Evolutionary conservation across 305 asterid species (phyloP), one percentile per base, ranked within the genome.

Genomic region (Fraxinus latifolia): DNA sequence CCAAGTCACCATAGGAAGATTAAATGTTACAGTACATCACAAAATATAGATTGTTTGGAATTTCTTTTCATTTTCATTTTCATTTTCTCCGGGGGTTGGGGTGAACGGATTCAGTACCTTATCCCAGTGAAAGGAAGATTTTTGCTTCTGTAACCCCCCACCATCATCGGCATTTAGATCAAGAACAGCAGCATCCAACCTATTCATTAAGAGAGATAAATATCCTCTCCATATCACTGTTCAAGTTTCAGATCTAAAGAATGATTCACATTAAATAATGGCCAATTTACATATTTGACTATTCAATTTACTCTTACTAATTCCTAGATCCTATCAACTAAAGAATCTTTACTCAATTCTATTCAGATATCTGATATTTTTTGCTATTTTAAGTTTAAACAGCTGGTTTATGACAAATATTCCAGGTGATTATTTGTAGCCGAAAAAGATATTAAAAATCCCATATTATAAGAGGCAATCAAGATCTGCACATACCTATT

Each of bases 161-260:
- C 82, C 83, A 85, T 91, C 91, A 90, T 95, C 99, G 79, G 97
- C 98, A 86, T 89, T 93, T 81, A 95, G 87, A 89, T 95, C 99
- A 71, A 95, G 92, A 74, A 95, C 93, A 80, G 99, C 99, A 80
- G 92, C 89, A 1, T 95, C 99, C 89, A 95, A 84, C 90, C 99
- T 95, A 88, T 58, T 86, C 62, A 82, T 47, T 36, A 19, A 82
- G 32, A 76, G 11, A 34, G 6, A 81, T 84, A 76, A 79, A 65
- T 42, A 12, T 5, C 62, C 75, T 11, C 21, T 67, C 25, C n/a
- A 62, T 12, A 27, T 39, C 58, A 77, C 68, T 14, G 73, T 58
- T 21, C 17, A 77, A 33, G 21, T 65, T 15, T 12, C 11, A 53
- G 62, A 75, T 70, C 76, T 42, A 60, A 37, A 82, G 68, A n/a